phyloP scores from a whole-genome alignment of 257 asterid species.

The Fraxinus pennsylvanica region DNA sequence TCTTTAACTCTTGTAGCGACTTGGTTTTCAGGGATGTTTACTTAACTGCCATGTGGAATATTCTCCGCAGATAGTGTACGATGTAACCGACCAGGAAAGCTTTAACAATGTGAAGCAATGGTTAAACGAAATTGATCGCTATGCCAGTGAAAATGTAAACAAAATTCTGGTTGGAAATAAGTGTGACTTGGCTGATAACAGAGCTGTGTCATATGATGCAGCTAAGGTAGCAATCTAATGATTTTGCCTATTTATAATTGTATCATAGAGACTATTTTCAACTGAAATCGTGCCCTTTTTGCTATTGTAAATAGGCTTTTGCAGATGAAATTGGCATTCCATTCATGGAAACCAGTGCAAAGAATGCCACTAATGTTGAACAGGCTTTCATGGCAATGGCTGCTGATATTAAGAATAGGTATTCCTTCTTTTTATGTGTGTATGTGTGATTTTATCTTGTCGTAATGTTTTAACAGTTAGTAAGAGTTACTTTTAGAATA shows the following conservation, averaged over 20 bases:
- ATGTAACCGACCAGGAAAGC: slow-evolving; percentile 83
- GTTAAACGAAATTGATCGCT: slow-evolving; percentile 88
- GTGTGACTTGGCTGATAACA: slow-evolving; percentile 74
- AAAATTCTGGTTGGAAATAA: slow-evolving; percentile 89
- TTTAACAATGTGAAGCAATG: slow-evolving; percentile 93
- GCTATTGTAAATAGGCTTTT: slow-evolving; percentile 57
- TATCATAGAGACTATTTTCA: not conserved
- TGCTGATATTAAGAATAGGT: slow-evolving; percentile 80
- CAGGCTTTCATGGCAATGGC: slow-evolving; percentile 97
- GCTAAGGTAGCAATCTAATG: slow-evolving; percentile 60
- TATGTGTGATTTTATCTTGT: not conserved
- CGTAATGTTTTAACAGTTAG: not conserved
- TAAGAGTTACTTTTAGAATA: not conserved
- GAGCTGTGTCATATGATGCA: slow-evolving; percentile 74
- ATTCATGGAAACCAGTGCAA: slow-evolving; percentile 95
- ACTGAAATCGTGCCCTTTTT: slow-evolving; percentile 15
- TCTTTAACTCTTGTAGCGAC: slow-evolving; percentile 16
- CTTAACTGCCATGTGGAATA: slow-evolving; percentile 19
- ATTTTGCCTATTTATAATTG: not conserved
- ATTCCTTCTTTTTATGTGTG: not conserved
- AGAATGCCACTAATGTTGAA: slow-evolving; percentile 80
- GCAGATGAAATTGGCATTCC: slow-evolving; percentile 96
- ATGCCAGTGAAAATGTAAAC: slow-evolving; percentile 85
- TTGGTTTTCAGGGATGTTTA: slow-evolving; percentile 9
- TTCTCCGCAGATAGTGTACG: slow-evolving; percentile 69